Evolutionary conservation across 805 yeast species (phyloP).

Genomic region (Lipomyces orientalis): DNA sequence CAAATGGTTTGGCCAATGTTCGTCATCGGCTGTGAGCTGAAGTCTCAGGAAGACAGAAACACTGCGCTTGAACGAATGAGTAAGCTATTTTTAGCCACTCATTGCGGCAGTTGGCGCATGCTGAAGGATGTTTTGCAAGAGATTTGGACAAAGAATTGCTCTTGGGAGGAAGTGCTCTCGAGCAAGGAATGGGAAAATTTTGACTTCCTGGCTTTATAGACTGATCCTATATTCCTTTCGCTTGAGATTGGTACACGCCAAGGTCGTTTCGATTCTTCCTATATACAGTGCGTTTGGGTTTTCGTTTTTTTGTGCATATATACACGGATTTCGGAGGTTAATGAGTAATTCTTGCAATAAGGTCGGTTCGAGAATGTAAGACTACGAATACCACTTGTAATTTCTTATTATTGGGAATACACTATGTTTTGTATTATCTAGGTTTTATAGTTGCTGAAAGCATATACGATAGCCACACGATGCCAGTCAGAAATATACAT

Average conservation of each 20-base stretch:
- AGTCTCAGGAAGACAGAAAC: constrained; percentile 16
- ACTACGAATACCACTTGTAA: no score
- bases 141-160: constrained; percentile 21
- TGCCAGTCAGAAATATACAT: neutral
- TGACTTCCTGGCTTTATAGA: constrained; percentile 29
- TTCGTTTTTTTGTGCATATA: constrained; percentile 1
- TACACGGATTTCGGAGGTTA: neutral
- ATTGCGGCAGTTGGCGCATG: constrained; percentile 27
- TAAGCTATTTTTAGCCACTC: constrained; percentile 11
- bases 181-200: constrained; percentile 28
- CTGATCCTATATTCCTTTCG: neutral
- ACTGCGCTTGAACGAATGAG: constrained; percentile 18
- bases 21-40: constrained; percentile 34
- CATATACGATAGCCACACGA: neutral
- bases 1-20: constrained; percentile 37
- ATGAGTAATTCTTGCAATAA: neutral
- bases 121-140: constrained; percentile 22
- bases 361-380: no score
- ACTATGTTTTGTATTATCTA: neutral
- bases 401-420: no score
- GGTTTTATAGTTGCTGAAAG: neutral
- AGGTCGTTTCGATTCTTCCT: neutral
- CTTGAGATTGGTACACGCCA: neutral
- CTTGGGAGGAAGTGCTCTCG: constrained; percentile 33
- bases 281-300: neutral